Base-by-base conservation (phyloP, 805 yeast species). In the Kregervanrija delftensis region DNA sequence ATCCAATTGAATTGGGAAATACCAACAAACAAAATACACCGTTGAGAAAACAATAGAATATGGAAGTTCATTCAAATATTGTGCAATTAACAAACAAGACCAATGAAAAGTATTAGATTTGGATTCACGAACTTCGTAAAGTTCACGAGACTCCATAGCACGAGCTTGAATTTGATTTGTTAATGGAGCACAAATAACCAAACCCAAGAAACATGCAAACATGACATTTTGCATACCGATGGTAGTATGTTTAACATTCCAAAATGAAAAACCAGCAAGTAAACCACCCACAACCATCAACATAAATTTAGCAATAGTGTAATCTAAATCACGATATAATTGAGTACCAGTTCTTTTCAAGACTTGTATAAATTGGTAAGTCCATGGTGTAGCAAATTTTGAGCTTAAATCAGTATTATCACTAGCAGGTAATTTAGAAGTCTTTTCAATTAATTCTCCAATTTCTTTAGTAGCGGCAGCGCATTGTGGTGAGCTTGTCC, bases 101-200 rank as follows among this genome's bases (percentile, higher is more conserved):
- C 90, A 84, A 55, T 81, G 83, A 67, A 79, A 84, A 35, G 86
- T 84, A 56, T 82, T 83, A 4, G 86, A 79, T 47, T 79, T 74
- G 15, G 78, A 70, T 57, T 84, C 91, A 56, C 91, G 72, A 11
- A 76, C 85, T 60, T 83, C 90, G 56, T 65, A 84, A 35, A 83
- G 59, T 45, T 78, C 83, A 55, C 89, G 72, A 15, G 80, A 69
- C 14, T 64, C 67, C 38, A 76, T 70, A 22, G 82, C 82, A 45
- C 73, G 71, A 28, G 72, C 78, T 56, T 81, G 84, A 50, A 80
- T 73, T 64, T 82, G 88, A 57, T 82, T 79, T 42, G 79, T 73
- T 42, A 79, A 65, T 30, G 83, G 69, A 64, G 83, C 68, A 61
- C 78, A 77, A 11, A 75, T 66, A 32, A 78, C 73, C 54, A 82